Base-by-base conservation (phyloP, 2,329 filamentous ascomycete genomes). In the Thielaviopsis musarum region DNA sequence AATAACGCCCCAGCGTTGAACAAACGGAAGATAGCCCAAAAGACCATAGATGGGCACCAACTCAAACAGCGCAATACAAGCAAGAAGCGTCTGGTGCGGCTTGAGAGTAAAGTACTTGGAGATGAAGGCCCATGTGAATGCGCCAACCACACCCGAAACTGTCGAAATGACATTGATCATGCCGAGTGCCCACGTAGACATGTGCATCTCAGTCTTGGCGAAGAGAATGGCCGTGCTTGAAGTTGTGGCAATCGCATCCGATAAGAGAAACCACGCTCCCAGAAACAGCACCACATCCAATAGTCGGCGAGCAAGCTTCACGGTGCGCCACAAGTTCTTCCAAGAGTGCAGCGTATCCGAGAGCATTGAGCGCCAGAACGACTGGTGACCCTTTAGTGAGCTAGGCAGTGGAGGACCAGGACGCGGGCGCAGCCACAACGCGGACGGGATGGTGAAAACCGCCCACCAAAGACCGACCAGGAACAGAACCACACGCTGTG, bases 81-180 rank as follows among this genome's bases (percentile, higher is more conserved):
- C 83, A 34, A 97, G 77, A 61, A 98, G 94, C 0, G 91, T 96
- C 65, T 94, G 89, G 56, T 87, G 84, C 0, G 93, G 88, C 60
- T 79, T 78, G 38, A 95, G 76, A 17, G 79, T 77, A 63, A 91
- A 78, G 22, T 77, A 71, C 10, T 81, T 80, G 9, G 88, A 91
- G 49, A 96, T 75, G 65, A 79, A 84, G 10, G 88, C 83, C 93
- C 93, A 98, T 41, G 84, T 83, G 67, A 97, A 91, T 0, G 93
- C 93, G 19, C 93, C 93, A 9, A 88, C 72, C 12, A 97, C 86
- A 28, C 93, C 93, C 5, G 83, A 83, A 51, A 87, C 72, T 13
- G 91, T 97, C 41, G 87, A 88, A 65, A 96, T 91, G 58, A 97
- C 89, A 66, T 91, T 95, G 70, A 98, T 96, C 69, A 97, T 77